Evolutionary conservation across 2,329 filamentous ascomycete species (phyloP).

Genomic region (Pestalotiopsis sp.): DNA sequence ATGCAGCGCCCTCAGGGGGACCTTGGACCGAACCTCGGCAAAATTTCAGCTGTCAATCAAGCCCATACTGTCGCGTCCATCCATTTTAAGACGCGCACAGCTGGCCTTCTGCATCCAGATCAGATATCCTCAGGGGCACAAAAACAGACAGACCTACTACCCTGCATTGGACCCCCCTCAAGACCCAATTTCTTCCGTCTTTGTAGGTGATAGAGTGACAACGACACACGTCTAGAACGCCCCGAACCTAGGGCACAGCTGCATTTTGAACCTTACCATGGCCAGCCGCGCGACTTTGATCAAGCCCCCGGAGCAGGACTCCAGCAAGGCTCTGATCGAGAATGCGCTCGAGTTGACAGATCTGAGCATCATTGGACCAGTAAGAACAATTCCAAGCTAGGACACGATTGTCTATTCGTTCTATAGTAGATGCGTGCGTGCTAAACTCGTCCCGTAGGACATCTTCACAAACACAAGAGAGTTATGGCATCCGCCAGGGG

Average conservation of each 20-base stretch:
- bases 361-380: constrained; percentile 71
- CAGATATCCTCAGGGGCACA: not conserved
- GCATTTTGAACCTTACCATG: constrained; percentile 22
- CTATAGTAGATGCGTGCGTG: not conserved
- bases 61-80: not conserved
- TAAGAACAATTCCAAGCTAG: constrained; percentile 38
- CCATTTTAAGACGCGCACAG: not conserved
- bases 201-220: not conserved
- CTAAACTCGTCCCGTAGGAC: constrained; percentile 51
- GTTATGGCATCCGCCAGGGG: constrained; percentile 88
- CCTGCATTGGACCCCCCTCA: not conserved
- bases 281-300: constrained; percentile 60
- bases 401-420: not conserved
- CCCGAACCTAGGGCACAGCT: not conserved
- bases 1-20: not conserved
- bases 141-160: not conserved
- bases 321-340: constrained; percentile 78
- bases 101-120: not conserved
- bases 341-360: constrained; percentile 86
- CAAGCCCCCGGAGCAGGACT: constrained; percentile 71
- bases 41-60: constrained; percentile 6
- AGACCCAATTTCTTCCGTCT: not conserved
- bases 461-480: constrained; percentile 94
- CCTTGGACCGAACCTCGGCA: constrained; percentile 8
- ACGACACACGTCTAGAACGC: not conserved